Percentiles rank a stretch among this genome's conserved stretches.
phyloP scores from a whole-genome alignment of 352 stramenopile species.

The Globisporangium orthogonon region DNA sequence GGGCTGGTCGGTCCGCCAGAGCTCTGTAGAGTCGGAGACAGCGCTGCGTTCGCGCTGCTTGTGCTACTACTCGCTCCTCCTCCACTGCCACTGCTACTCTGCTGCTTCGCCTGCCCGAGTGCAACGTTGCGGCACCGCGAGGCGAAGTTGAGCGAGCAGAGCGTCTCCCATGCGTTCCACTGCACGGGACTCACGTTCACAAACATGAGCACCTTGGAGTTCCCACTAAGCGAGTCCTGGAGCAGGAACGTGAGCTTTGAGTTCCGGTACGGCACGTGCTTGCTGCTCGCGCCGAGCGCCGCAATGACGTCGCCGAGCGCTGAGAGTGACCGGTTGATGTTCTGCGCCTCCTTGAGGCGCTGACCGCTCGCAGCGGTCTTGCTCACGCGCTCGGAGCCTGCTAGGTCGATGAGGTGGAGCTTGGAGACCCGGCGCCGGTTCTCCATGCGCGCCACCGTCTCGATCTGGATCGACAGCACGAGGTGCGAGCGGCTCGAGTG shows the following conservation, averaged over 20 bases:
- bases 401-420: slow-evolving; percentile 87
- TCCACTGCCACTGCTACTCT: neutral
- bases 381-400: slow-evolving; percentile 81
- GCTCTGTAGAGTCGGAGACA: slow-evolving; percentile 2
- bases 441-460: slow-evolving; percentile 39
- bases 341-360: slow-evolving; percentile 93
- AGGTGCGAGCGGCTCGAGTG: slow-evolving; percentile 90
- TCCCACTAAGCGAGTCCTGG: slow-evolving; percentile 75
- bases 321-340: slow-evolving; percentile 95
- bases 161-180: slow-evolving; percentile 83
- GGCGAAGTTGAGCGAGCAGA: slow-evolving; percentile 91
- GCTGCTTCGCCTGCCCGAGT: slow-evolving; percentile 78
- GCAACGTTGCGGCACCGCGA: slow-evolving; percentile 82
- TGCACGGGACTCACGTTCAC: slow-evolving; percentile 86
- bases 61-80: neutral
- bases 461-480: slow-evolving; percentile 86
- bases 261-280: slow-evolving; percentile 95
- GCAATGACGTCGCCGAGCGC: slow-evolving; percentile 94
- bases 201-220: slow-evolving; percentile 84
- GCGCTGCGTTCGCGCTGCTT: slow-evolving; percentile 27
- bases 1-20: neutral
- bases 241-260: slow-evolving; percentile 93
- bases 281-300: slow-evolving; percentile 72
- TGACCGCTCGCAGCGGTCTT: slow-evolving; percentile 90
- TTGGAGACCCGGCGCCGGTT: slow-evolving; percentile 45